A percentile compares a stretch with the other conserved stretches of the same genome.
These are phyloP conservation scores for Ascochyta lentis DNA, from an alignment of 2,329 filamentous ascomycete genomes.

Conservation along the genomic window DNA sequence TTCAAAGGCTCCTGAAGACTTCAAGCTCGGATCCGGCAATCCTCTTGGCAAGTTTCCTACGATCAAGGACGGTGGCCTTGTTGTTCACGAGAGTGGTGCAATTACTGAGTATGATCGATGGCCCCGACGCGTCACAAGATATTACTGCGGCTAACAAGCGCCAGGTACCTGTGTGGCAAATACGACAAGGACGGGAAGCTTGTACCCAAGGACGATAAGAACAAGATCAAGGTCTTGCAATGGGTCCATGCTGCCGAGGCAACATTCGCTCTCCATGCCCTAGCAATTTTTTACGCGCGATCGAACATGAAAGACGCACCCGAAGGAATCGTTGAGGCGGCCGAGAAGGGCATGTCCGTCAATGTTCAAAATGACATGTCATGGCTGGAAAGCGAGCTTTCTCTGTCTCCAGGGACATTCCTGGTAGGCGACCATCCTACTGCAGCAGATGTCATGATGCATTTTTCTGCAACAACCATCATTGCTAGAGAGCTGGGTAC, in stretches of 20 bases:
- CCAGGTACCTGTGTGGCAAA: slow-evolving; percentile 56
- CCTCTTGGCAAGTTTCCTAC: slow-evolving; percentile 56
- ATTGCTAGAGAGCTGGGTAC: slow-evolving; percentile 48
- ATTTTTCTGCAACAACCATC: slow-evolving; percentile 52
- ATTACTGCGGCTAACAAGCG: background rate
- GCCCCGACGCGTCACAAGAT: background rate
- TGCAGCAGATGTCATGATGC: slow-evolving; percentile 56
- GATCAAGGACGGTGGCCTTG: slow-evolving; percentile 52
- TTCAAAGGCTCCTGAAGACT: slow-evolving; percentile 50
- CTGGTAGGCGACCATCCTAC: slow-evolving; percentile 52
- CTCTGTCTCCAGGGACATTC: slow-evolving; percentile 48
- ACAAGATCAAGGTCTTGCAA: slow-evolving; percentile 49
- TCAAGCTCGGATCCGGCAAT: slow-evolving; percentile 52
- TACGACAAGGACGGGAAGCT: slow-evolving; percentile 52
- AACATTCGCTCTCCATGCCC: slow-evolving; percentile 54
- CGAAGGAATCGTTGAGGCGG: slow-evolving; percentile 40
- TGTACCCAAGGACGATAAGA: slow-evolving; percentile 44
- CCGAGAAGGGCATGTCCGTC: slow-evolving; percentile 48
- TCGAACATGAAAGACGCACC: slow-evolving; percentile 48
- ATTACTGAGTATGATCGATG: slow-evolving; percentile 51
- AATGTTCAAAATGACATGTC: slow-evolving; percentile 56
- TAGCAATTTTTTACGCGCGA: slow-evolving; percentile 55
- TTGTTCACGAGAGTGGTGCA: slow-evolving; percentile 54
- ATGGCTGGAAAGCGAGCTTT: slow-evolving; percentile 53
- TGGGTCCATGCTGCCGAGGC: slow-evolving; percentile 58